These are phyloP conservation scores for Lunularia cruciata DNA, from an alignment of 225 moss, liverwort and hornwort genomes.

Conservation along the genomic window DNA sequence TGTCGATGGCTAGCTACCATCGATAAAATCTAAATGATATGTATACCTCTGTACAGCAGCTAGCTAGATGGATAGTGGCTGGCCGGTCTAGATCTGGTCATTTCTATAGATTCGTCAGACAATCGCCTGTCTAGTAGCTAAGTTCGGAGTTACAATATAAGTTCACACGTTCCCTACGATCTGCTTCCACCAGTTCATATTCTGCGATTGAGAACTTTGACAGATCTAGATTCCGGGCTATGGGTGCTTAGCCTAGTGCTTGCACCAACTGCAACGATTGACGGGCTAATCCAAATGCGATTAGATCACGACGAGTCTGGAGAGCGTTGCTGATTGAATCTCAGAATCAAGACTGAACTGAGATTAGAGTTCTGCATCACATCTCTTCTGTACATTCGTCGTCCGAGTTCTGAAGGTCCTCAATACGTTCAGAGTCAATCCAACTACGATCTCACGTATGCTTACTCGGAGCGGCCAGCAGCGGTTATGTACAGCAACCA, in stretches of 20 bases:
- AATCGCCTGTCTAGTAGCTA: neutral
- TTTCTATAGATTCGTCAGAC: neutral
- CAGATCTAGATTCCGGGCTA: no score
- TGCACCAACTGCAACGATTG: neutral
- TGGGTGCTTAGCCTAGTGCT: neutral
- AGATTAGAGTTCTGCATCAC: neutral
- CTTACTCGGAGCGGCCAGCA: neutral
- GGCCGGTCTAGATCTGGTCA: neutral
- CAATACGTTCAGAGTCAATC: neutral
- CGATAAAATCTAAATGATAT: neutral
- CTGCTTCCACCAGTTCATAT: neutral
- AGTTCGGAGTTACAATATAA: neutral
- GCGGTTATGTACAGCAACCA: neutral
- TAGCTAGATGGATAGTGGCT: neutral
- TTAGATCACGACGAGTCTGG: neutral
- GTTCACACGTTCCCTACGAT: neutral
- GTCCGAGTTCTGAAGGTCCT: neutral
- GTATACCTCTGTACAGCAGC: slow-evolving; percentile 5
- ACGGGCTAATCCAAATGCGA: neutral
- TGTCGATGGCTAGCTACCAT: neutral
- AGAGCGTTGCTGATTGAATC: slow-evolving; percentile 1
- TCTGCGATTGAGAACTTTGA: neutral
- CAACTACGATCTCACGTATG: neutral
- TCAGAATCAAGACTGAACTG: neutral
- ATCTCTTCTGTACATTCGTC: neutral